phyloP scores from a whole-genome alignment of 768 basidiomycete genomes.

The Amanita jacksonii region DNA sequence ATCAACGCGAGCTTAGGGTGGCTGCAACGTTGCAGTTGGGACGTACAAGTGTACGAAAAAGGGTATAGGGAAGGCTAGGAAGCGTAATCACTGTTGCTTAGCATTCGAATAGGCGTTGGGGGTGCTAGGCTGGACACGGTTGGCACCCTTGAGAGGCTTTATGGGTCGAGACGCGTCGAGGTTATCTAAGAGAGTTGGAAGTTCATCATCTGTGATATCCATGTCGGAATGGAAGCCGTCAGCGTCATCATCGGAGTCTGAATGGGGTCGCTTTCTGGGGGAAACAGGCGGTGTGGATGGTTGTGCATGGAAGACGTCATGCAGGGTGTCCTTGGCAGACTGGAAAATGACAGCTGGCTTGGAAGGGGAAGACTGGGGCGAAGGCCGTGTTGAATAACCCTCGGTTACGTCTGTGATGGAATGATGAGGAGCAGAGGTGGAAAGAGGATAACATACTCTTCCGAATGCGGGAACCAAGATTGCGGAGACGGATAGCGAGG shows the following conservation, averaged over 20 bases:
- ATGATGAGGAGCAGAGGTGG: background rate
- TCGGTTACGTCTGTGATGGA: constrained; percentile 43
- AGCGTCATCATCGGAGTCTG: constrained; percentile 15
- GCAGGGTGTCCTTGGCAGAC: constrained; percentile 48
- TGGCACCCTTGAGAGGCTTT: background rate
- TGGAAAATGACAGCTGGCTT: constrained; percentile 32
- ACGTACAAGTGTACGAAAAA: too few species aligned
- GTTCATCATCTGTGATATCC: constrained; percentile 3
- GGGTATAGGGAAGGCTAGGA: too few species aligned
- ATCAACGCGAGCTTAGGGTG: too few species aligned
- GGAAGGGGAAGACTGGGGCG: constrained; percentile 30
- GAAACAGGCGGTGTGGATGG: constrained; percentile 9
- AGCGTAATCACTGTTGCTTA: background rate
- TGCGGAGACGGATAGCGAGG: constrained; percentile 43
- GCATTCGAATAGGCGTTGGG: background rate
- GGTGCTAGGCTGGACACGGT: background rate
- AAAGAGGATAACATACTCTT: constrained; percentile 34
- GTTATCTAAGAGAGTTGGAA: background rate
- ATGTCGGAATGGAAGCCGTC: constrained; percentile 1
- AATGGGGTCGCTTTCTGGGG: constrained; percentile 28
- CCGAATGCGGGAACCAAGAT: constrained; percentile 46
- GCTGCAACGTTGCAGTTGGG: background rate
- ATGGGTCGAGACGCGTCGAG: background rate
- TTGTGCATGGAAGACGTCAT: constrained; percentile 27
- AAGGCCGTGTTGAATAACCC: constrained; percentile 38